Percentiles rank a stretch among this genome's conserved stretches.
These are phyloP conservation scores for Toxoplasma gondii DNA, from an alignment of 169 alveolate species.

Conservation along the genomic window DNA sequence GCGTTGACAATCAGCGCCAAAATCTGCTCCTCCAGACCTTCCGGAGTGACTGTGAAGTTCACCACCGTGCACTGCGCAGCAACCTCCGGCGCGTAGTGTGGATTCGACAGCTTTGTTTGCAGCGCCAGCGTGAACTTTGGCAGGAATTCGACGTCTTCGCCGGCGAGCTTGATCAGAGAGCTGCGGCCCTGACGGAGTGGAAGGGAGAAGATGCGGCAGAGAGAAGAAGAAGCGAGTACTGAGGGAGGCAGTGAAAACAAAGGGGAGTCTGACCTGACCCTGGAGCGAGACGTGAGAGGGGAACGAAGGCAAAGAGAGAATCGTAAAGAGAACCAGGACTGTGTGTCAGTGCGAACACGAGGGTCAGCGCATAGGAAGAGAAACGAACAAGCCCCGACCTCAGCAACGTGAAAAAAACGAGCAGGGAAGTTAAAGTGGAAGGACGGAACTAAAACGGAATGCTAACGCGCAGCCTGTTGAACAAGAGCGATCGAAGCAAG, in stretches of 20 bases:
- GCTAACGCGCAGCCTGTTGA: no score
- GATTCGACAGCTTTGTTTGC: slow-evolving; percentile 94
- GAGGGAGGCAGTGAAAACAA: not conserved
- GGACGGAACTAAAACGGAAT: no score
- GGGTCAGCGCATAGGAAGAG: no score
- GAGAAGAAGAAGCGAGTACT: not conserved
- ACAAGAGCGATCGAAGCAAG: no score
- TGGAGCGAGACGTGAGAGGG: not conserved
- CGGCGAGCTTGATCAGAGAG: slow-evolving; percentile 86
- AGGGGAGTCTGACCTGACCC: not conserved
- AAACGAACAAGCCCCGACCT: no score
- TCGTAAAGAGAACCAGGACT: no score
- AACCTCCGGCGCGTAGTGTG: slow-evolving; percentile 97
- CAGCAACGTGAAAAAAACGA: no score
- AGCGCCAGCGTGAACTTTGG: slow-evolving; percentile 90
- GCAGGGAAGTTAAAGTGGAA: no score
- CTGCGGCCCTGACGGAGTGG: slow-evolving; percentile 44
- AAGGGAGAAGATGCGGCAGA: not conserved
- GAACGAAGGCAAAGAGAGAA: no score
- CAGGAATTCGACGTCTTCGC: slow-evolving; percentile 90
- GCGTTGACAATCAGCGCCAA: slow-evolving; percentile 94
- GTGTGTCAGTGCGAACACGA: no score
- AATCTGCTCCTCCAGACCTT: slow-evolving; percentile 95
- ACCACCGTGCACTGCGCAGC: slow-evolving; percentile 96
- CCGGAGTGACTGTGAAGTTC: slow-evolving; percentile 96